Evolutionary conservation across 257 asterid genomes (phyloP), one percentile per base, ranked within the genome.

Genomic region (Forsythia viridissima): DNA sequence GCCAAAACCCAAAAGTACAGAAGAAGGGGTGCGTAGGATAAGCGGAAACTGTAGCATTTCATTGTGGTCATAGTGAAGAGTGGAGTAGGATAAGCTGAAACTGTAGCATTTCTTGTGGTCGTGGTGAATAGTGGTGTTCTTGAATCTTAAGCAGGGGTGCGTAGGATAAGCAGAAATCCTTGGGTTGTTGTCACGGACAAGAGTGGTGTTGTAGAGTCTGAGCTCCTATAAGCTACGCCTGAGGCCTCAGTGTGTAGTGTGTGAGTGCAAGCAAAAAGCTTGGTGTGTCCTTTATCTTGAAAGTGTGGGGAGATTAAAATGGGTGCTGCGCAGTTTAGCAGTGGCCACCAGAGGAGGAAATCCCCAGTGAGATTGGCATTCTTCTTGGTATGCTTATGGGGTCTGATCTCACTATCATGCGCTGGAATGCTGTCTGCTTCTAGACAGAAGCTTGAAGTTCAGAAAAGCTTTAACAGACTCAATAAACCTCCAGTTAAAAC

Each of bases 401-500:
- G 81, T 76, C 68, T 89, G 78, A 52, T 86, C 83, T 85, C 89
- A 48, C 85, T 84, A 70, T 83, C 91, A 41, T 82, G 80, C 84
- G 96, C 91, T 73, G 82, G 74, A 75, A 82, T 93, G 79, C 66
- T 82, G 7, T 73, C 92, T 75, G 71, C 79, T 36, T 81, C 93
- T 9, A 80, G 87, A 37, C 91, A 90, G 89, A 85, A 86, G 82
- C 91, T 88, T 65, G 86, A 90, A 78, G 89, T 92, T 71, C 85
- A 87, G 77, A 91, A 86, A 80, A 96, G 88, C 82, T 88, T 91
- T 89, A 89, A 87, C 10, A 85, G 97, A 80, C 88, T 93, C 69
- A 93, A 93, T 80, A 93, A 93, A 76, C 87, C 92, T 80, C 85
- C 97, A 39, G 12, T 87, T 41, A 93, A 91, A 74, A 86, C 91